phyloP scores from a whole-genome alignment of 768 basidiomycete species.

The Tylopilus plumbeoviolaceoides region DNA sequence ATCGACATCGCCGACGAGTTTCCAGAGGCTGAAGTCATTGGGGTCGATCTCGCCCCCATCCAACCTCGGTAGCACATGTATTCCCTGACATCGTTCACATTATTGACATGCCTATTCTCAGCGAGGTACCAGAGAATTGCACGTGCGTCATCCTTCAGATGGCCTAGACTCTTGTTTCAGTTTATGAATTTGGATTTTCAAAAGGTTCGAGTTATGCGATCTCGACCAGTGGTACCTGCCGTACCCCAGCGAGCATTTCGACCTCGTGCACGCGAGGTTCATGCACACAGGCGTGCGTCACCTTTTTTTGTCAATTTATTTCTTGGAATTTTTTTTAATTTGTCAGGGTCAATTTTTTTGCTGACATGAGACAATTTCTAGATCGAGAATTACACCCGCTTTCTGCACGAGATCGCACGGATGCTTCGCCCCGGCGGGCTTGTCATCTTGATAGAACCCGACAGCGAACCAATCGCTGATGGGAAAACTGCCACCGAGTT shows the following conservation, averaged over 20 bases:
- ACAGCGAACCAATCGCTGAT: constrained; percentile 48
- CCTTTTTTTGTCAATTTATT: constrained; percentile 1
- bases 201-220: constrained; percentile 69
- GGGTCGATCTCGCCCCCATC: constrained; percentile 68
- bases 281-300: constrained; percentile 53
- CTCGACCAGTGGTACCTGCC: constrained; percentile 57
- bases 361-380: constrained; percentile 26
- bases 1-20: constrained; percentile 74
- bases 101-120: constrained; percentile 28
- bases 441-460: constrained; percentile 61
- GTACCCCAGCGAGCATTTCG: constrained; percentile 59
- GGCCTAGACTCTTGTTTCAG: neutral
- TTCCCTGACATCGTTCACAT: constrained; percentile 1
- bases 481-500: constrained; percentile 38
- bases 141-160: constrained; percentile 44
- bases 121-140: constrained; percentile 67
- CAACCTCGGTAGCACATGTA: constrained; percentile 54
- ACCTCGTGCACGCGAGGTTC: constrained; percentile 66
- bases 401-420: constrained; percentile 59
- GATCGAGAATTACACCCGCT: constrained; percentile 60
- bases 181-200: constrained; percentile 4
- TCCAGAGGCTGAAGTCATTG: constrained; percentile 59
- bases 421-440: constrained; percentile 69
- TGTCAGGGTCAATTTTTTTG: neutral
- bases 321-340: neutral